Conservation (phyloP, 352 stramenopile genomes). For the Pythium rishiriense region DNA sequence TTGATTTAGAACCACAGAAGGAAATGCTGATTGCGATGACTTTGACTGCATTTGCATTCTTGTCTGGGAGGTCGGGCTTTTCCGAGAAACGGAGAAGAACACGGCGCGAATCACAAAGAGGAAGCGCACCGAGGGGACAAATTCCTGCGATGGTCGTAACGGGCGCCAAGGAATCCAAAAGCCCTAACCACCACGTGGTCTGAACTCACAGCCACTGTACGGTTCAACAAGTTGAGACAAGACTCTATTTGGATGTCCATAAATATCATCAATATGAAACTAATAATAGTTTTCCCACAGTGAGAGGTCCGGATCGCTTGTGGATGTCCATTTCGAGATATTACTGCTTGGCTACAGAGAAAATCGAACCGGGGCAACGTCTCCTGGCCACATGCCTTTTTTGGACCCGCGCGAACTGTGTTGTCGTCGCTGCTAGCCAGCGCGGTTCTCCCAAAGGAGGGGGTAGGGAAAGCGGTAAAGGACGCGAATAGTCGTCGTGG, state of each 20-base stretch:
- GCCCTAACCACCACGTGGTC: constrained; percentile 11
- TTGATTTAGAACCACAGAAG: not conserved
- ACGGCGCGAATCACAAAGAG: not conserved
- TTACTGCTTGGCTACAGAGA: constrained; percentile 10
- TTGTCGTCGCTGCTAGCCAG: constrained; percentile 18
- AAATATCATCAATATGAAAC: too few species aligned
- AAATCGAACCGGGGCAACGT: constrained; percentile 16
- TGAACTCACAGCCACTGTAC: constrained; percentile 28
- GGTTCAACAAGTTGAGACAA: constrained; percentile 15
- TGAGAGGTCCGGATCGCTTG: not conserved
- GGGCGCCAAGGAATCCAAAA: not conserved
- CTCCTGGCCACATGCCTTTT: constrained; percentile 13
- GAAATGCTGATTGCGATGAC: not conserved
- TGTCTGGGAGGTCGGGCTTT: not conserved
- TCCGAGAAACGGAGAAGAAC: constrained; percentile 18
- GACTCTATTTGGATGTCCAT: constrained; percentile 5
- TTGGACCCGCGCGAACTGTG: not conserved
- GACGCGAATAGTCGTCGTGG: constrained; percentile 13
- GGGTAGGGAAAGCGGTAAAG: constrained; percentile 19
- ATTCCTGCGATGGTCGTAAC: constrained; percentile 19
- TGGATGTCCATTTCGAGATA: not conserved
- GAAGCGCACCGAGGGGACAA: constrained; percentile 5
- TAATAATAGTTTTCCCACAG: not conserved
- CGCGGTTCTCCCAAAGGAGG: not conserved
- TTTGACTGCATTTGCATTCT: not conserved